phyloP scores from a whole-genome alignment of 306 rosid genomes.

The Cucurbita maxima region DNA sequence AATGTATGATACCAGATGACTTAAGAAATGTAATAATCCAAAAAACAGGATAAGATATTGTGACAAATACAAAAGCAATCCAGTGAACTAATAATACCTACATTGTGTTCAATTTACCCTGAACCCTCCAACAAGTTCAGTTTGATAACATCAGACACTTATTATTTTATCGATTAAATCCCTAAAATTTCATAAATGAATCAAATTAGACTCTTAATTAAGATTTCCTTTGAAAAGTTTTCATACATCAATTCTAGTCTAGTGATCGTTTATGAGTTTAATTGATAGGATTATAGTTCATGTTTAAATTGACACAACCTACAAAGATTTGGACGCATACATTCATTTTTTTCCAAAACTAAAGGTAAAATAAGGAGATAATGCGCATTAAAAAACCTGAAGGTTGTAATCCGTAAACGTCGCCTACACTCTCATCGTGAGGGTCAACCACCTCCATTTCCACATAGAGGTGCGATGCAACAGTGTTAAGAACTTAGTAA shows the following conservation, averaged over 20 bases:
- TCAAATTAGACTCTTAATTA: too few relatives aligned
- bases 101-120: too few relatives aligned
- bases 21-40: background rate
- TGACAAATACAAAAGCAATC: background rate
- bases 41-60: background rate
- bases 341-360: background rate
- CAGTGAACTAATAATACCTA: background rate
- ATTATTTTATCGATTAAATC: too few relatives aligned
- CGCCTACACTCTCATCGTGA: background rate
- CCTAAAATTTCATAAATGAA: too few relatives aligned
- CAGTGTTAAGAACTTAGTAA: background rate
- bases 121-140: too few relatives aligned
- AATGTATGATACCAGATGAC: slow-evolving; percentile 5
- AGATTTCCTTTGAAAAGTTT: too few relatives aligned
- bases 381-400: background rate
- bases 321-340: too few relatives aligned
- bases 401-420: background rate
- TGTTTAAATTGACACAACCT: too few relatives aligned
- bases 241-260: too few relatives aligned
- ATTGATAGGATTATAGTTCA: too few relatives aligned
- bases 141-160: too few relatives aligned
- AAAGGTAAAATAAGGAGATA: background rate
- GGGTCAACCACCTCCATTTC: background rate
- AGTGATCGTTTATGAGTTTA: too few relatives aligned
- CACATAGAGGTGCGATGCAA: background rate